Evolutionary conservation across 148 eudicot species (phyloP).

Genomic region (Camellia japonica): DNA sequence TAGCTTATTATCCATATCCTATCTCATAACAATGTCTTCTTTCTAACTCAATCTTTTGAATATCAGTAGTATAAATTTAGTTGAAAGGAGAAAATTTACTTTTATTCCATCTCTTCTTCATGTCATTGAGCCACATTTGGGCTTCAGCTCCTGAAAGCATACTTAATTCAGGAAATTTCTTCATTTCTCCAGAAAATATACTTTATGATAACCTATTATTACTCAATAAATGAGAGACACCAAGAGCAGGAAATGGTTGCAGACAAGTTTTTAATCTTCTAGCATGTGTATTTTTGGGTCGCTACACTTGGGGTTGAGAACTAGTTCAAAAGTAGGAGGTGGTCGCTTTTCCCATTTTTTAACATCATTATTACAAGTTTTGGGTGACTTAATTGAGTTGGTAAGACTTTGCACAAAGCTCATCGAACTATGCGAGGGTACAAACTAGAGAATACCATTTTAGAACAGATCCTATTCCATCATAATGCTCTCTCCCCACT

Average conservation of each 20-base stretch:
- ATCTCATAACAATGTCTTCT: not conserved
- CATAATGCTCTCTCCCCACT: slow-evolving; percentile 99
- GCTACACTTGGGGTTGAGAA: no score
- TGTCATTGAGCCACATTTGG: not conserved
- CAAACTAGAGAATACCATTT: slow-evolving; percentile 60
- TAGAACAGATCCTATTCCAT: slow-evolving; percentile 94
- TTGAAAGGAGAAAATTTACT: not conserved
- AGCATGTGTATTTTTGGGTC: not conserved
- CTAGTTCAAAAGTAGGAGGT: no score
- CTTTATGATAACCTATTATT: not conserved
- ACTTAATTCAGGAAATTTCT: not conserved
- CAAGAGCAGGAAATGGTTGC: not conserved
- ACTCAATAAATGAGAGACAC: not conserved
- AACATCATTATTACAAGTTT: not conserved
- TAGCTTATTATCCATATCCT: not conserved
- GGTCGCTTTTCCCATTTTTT: no score
- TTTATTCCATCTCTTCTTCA: not conserved
- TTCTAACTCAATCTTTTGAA: not conserved
- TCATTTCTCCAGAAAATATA: not conserved
- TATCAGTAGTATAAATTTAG: not conserved
- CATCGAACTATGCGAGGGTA: not conserved
- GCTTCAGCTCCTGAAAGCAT: not conserved
- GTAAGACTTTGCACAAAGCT: not conserved
- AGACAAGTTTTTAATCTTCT: not conserved
- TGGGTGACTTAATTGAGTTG: not conserved